Evolutionary conservation across 352 stramenopile species (phyloP).

Genomic region (Globisporangium spiculum): DNA sequence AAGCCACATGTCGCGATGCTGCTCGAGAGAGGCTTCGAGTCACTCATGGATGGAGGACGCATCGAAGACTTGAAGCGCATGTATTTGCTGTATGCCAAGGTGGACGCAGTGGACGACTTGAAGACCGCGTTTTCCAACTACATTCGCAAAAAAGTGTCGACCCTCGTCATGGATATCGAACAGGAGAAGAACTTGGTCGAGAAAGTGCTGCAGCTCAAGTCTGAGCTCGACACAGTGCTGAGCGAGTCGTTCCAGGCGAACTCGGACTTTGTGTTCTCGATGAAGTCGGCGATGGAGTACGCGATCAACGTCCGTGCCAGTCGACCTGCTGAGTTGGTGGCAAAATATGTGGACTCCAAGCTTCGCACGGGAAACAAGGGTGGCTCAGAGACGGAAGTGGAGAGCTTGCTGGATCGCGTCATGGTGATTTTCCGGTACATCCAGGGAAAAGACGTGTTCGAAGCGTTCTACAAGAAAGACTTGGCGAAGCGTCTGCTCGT

Average conservation of each 20-base stretch:
- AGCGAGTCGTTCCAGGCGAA: slow-evolving; percentile 71
- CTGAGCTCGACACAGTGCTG: slow-evolving; percentile 77
- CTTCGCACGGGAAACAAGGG: slow-evolving; percentile 85
- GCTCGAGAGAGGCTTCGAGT: slow-evolving; percentile 85
- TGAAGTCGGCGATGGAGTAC: slow-evolving; percentile 89
- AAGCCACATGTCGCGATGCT: slow-evolving; percentile 79
- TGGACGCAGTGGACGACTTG: slow-evolving; percentile 68
- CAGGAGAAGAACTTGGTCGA: slow-evolving; percentile 90
- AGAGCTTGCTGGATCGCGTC: slow-evolving; percentile 87
- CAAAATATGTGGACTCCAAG: slow-evolving; percentile 91
- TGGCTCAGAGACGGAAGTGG: slow-evolving; percentile 84
- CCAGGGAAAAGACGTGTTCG: slow-evolving; percentile 98
- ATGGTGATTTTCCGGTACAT: slow-evolving; percentile 97
- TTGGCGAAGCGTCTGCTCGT: slow-evolving; percentile 96
- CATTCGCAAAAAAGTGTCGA: slow-evolving; percentile 75
- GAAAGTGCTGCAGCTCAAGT: slow-evolving; percentile 85
- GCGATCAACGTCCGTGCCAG: slow-evolving; percentile 87
- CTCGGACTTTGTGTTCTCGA: slow-evolving; percentile 68
- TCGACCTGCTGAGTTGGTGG: slow-evolving; percentile 86
- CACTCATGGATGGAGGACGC: slow-evolving; percentile 77
- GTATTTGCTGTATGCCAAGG: slow-evolving; percentile 75
- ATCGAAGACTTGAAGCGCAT: slow-evolving; percentile 87
- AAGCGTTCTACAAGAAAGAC: slow-evolving; percentile 99
- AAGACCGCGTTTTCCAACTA: slow-evolving; percentile 68
- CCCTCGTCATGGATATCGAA: slow-evolving; percentile 72